Percentiles rank a stretch among this genome's conserved stretches.
These are phyloP conservation scores for Flaveria floridana DNA, from an alignment of 140 eudicot genomes.

Conservation along the genomic window DNA sequence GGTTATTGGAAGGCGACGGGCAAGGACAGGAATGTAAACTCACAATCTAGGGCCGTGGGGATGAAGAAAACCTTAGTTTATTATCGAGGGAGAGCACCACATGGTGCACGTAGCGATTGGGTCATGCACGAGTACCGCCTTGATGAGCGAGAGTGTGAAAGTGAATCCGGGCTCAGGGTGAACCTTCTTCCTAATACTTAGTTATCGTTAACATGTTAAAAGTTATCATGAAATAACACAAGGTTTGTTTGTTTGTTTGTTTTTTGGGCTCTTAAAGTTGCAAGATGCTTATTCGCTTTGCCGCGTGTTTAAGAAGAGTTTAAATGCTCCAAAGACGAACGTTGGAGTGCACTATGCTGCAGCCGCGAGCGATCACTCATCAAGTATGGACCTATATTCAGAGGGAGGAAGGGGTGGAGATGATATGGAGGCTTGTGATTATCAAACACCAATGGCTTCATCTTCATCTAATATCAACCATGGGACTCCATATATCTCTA, in stretches of 20 bases:
- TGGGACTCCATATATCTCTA: constrained; percentile 41
- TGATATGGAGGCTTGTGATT: constrained; percentile 52
- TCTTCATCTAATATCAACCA: constrained; percentile 46
- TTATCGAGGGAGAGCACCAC: constrained; percentile 98
- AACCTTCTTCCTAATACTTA: constrained; percentile 1
- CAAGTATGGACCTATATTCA: constrained; percentile 60
- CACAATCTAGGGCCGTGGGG: constrained; percentile 79
- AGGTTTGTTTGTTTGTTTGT: neutral
- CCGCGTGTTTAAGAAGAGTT: constrained; percentile 87
- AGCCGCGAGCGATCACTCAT: constrained; percentile 62
- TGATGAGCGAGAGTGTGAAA: constrained; percentile 86
- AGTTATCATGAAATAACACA: constrained; percentile 8
- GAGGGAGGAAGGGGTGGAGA: constrained; percentile 81
- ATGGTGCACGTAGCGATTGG: constrained; percentile 94
- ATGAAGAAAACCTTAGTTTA: constrained; percentile 97
- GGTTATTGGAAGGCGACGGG: constrained; percentile 99
- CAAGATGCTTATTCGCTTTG: constrained; percentile 97
- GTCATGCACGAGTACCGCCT: constrained; percentile 97
- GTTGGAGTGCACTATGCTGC: constrained; percentile 46
- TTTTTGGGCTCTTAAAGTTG: constrained; percentile 28
- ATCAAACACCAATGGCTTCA: constrained; percentile 49
- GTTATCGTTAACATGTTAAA: neutral
- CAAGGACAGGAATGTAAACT: constrained; percentile 81
- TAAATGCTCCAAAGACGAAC: constrained; percentile 59
- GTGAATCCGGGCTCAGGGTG: constrained; percentile 75